Conservation (phyloP, 805 yeast genomes). For the Cyberlindnera euphorbiae region DNA sequence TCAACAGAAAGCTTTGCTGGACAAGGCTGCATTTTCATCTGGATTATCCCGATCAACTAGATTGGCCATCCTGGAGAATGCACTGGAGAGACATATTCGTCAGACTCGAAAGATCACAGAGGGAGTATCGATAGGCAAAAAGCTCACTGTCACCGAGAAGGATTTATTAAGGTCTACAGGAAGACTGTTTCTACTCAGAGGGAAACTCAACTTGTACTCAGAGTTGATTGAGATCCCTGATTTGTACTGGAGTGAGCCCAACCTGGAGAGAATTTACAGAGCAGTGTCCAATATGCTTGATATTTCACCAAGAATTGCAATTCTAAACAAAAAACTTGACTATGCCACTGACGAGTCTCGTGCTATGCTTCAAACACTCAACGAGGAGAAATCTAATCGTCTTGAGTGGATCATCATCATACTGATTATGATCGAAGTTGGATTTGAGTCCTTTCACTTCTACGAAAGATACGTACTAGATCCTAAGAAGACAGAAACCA, state of each 20-base stretch:
- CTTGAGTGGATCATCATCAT: constrained; percentile 87
- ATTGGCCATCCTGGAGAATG: constrained; percentile 70
- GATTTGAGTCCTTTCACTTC: constrained; percentile 75
- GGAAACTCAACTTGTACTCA: constrained; percentile 78
- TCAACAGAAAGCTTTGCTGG: constrained; percentile 48
- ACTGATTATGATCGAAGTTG: constrained; percentile 78
- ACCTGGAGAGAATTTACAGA: constrained; percentile 70
- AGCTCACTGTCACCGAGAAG: constrained; percentile 46
- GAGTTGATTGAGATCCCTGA: constrained; percentile 92
- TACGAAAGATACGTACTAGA: constrained; percentile 43
- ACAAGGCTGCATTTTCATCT: constrained; percentile 84
- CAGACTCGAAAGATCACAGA: constrained; percentile 63
- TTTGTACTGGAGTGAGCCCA: constrained; percentile 89
- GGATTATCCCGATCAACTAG: constrained; percentile 86
- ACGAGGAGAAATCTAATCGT: constrained; percentile 69
- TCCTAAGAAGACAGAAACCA: not conserved
- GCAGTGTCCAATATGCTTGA: constrained; percentile 69
- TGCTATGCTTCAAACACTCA: constrained; percentile 67
- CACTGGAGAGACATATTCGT: constrained; percentile 63
- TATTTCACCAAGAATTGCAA: constrained; percentile 69
- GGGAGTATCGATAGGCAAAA: constrained; percentile 56
- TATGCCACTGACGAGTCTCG: constrained; percentile 87
- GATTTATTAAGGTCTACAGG: constrained; percentile 73
- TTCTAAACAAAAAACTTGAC: constrained; percentile 80
- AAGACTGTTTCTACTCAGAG: constrained; percentile 66